Evolutionary conservation across 2,329 filamentous ascomycete species (phyloP).

Genomic region (Pleoardoris graminearum): DNA sequence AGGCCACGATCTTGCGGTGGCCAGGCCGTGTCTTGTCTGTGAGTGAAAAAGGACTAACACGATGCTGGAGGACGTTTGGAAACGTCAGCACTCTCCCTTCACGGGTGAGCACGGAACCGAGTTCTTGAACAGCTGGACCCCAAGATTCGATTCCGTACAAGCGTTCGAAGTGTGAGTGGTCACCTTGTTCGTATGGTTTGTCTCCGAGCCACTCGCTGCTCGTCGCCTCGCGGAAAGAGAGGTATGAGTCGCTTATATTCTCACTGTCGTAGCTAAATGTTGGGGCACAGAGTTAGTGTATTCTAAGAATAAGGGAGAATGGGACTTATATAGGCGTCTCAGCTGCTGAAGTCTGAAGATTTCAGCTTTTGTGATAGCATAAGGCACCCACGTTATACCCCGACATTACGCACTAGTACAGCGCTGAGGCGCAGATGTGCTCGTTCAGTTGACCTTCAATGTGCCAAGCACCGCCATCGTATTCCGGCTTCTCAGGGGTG

Average conservation of each 20-base stretch:
- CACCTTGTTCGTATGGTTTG: constrained; percentile 35
- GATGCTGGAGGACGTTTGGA: constrained; percentile 49
- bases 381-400: no score
- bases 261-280: not conserved
- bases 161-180: constrained; percentile 27
- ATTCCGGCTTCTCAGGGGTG: constrained; percentile 59
- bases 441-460: constrained; percentile 37
- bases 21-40: constrained; percentile 55
- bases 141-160: constrained; percentile 48
- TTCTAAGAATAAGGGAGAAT: no score
- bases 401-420: no score
- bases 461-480: constrained; percentile 59
- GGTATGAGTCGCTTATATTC: constrained; percentile 19
- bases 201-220: not conserved
- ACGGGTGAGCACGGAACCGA: constrained; percentile 54
- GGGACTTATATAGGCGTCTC: no score
- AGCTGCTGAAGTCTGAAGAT: no score
- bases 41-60: constrained; percentile 49
- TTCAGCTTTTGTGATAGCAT: no score
- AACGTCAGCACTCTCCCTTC: constrained; percentile 58
- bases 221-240: constrained; percentile 40
- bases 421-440: not conserved
- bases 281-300: no score
- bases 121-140: constrained; percentile 36
- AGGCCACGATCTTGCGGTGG: constrained; percentile 58